phyloP scores from a whole-genome alignment of 2,329 filamentous ascomycete genomes.

The Emergomyces orientalis region DNA sequence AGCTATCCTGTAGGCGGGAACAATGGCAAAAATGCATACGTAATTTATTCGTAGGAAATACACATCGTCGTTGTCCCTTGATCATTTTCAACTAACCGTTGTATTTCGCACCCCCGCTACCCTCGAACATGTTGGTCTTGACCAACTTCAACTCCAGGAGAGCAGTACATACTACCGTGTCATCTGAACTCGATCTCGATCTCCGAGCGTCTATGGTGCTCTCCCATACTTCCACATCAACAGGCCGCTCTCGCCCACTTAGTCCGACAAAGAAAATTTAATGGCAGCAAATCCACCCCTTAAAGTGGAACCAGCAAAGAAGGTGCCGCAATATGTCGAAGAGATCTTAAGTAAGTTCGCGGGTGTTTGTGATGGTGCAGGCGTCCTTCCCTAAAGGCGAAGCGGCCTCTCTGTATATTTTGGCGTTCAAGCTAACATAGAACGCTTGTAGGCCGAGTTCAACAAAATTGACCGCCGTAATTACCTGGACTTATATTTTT shows the following conservation, averaged over 20 bases:
- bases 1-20: too few relatives aligned
- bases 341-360: background rate
- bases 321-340: background rate
- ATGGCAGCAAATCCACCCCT: background rate
- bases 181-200: background rate
- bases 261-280: conserved; percentile 2
- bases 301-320: background rate
- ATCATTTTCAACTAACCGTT: too few relatives aligned
- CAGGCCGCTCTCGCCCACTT: background rate
- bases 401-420: background rate
- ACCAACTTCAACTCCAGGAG: background rate
- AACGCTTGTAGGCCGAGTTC: background rate
- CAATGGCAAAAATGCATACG: too few relatives aligned
- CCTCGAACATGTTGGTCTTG: background rate
- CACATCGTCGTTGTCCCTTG: too few relatives aligned
- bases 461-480: background rate
- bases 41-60: too few relatives aligned
- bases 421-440: background rate
- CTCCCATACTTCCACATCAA: background rate
- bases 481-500: background rate
- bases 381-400: conserved; percentile 4
- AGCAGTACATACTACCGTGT: background rate
- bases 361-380: background rate
- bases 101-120: too few relatives aligned
- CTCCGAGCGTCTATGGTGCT: background rate